Conservation (phyloP, 139 green algal genomes). For the Coelastrella sp. region DNA sequence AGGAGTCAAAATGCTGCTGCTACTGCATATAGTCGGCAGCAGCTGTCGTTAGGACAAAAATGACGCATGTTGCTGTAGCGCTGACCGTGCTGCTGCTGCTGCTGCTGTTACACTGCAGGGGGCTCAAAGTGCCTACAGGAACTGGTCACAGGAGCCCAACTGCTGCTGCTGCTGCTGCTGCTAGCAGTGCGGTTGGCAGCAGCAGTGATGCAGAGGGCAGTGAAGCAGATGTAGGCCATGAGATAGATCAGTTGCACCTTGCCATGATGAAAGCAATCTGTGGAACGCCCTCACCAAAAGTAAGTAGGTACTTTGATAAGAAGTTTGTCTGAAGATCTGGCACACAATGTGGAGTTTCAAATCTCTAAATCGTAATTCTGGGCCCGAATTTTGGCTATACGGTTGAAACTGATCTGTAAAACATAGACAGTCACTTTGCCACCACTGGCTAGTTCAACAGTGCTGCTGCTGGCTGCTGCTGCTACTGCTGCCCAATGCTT, state of each 20-base stretch:
- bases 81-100: background rate
- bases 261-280: background rate
- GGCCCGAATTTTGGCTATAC: no score
- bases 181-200: background rate
- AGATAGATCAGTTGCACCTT: conserved; percentile 30
- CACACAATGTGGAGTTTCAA: background rate
- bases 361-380: background rate
- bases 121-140: no score
- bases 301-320: no score
- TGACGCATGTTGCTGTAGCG: background rate
- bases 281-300: conserved; percentile 7
- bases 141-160: no score
- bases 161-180: background rate
- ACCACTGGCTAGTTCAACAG: no score
- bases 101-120: no score
- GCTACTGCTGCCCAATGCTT: no score
- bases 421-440: no score
- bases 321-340: background rate
- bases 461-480: no score
- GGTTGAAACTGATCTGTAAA: no score
- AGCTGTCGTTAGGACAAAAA: background rate
- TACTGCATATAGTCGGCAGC: background rate
- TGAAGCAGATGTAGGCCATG: background rate
- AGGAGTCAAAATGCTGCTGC: background rate
- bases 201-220: conserved; percentile 2